These are phyloP conservation scores for Trichoderma koningiopsis DNA, from an alignment of 2,329 filamentous ascomycete species.

Conservation along the genomic window DNA sequence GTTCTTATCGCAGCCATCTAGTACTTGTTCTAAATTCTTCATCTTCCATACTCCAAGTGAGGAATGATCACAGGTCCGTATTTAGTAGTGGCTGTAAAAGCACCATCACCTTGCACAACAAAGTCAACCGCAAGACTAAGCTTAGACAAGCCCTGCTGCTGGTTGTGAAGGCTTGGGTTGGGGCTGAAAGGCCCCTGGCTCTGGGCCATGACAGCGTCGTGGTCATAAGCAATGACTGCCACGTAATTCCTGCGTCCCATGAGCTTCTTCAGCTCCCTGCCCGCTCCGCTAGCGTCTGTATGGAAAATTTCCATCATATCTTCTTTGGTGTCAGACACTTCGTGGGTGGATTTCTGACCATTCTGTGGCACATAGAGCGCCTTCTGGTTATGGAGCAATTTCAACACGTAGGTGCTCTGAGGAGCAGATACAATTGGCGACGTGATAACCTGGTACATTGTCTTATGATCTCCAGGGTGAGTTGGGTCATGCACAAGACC, in stretches of 20 bases:
- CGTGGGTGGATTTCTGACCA: conserved; percentile 72
- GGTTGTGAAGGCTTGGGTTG: conserved; percentile 40
- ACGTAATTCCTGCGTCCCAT: conserved; percentile 95
- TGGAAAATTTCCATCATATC: conserved; percentile 99
- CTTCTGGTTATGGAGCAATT: conserved; percentile 94
- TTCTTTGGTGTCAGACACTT: conserved; percentile 90
- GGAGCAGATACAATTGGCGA: conserved; percentile 91
- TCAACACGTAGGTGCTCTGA: conserved; percentile 81
- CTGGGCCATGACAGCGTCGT: conserved; percentile 63
- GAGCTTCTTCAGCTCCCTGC: conserved; percentile 82
- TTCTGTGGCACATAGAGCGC: conserved; percentile 89
- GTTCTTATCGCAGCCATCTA: not conserved
- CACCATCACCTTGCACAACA: conserved; percentile 89
- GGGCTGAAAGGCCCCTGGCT: conserved; percentile 43
- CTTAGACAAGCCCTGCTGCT: conserved; percentile 57
- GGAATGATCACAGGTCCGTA: conserved; percentile 97
- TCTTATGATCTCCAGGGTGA: conserved; percentile 92
- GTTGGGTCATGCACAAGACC: conserved; percentile 92
- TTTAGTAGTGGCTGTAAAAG: conserved; percentile 82
- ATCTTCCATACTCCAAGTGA: conserved; percentile 70
- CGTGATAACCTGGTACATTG: conserved; percentile 98
- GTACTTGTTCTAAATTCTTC: not conserved
- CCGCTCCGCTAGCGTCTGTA: conserved; percentile 81
- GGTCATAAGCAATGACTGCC: conserved; percentile 91
- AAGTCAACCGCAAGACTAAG: conserved; percentile 93